These are phyloP conservation scores for Paxillus involutus DNA, from an alignment of 768 basidiomycete genomes.

Conservation along the genomic window DNA sequence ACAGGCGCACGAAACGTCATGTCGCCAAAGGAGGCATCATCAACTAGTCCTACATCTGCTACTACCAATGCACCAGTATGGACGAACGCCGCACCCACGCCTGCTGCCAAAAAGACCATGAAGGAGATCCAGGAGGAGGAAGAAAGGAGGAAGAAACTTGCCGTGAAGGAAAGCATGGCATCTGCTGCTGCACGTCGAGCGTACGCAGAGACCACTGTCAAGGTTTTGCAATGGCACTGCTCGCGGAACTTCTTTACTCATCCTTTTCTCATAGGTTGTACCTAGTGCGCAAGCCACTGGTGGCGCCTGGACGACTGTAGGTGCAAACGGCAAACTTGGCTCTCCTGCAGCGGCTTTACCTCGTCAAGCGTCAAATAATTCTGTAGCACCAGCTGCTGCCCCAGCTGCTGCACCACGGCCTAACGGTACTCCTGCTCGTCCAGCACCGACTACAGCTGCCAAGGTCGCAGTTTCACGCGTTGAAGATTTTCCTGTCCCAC, in stretches of 20 bases:
- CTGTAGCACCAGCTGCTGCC: conserved; percentile 31
- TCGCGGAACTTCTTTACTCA: conserved; percentile 7
- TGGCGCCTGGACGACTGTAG: conserved; percentile 86
- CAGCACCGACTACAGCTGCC: conserved; percentile 36
- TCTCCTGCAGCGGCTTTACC: conserved; percentile 28
- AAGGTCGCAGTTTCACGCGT: conserved; percentile 36
- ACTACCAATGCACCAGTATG: conserved; percentile 57
- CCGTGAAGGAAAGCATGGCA: conserved; percentile 58
- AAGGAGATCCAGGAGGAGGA: conserved; percentile 99
- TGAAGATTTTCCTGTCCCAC: conserved; percentile 65
- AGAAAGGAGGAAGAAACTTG: conserved; percentile 74
- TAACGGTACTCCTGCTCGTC: conserved; percentile 37
- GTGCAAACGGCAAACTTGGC: conserved; percentile 65
- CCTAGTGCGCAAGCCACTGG: conserved; percentile 35
- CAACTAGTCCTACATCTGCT: conserved; percentile 25
- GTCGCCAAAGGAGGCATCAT: conserved; percentile 42
- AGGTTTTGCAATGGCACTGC: conserved; percentile 42
- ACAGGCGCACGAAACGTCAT: conserved; percentile 50
- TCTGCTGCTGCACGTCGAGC: conserved; percentile 61
- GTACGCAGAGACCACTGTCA: conserved; percentile 78
- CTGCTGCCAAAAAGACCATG: conserved; percentile 81
- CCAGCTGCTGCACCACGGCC: conserved; percentile 35
- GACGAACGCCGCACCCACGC: conserved; percentile 61
- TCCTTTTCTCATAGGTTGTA: conserved; percentile 30
- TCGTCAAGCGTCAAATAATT: conserved; percentile 31